Percentiles rank a stretch among this genome's conserved stretches.
Conservation (phyloP, 2,329 filamentous ascomycete species). For the Pochonia chlamydosporia region DNA sequence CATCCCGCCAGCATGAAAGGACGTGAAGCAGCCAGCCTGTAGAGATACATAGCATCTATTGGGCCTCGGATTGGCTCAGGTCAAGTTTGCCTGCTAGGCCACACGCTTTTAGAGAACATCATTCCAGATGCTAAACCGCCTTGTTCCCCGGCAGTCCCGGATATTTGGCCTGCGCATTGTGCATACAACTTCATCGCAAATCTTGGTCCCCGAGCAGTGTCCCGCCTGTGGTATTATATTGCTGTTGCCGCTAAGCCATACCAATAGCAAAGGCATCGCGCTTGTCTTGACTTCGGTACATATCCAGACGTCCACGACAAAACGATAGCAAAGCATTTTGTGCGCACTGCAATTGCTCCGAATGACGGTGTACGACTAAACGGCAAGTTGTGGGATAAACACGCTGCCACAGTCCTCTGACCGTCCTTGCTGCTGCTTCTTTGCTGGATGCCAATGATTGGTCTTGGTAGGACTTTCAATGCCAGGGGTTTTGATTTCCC, state of each 20-base stretch:
- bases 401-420: background rate
- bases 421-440: background rate
- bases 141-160: background rate
- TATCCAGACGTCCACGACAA: background rate
- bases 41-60: background rate
- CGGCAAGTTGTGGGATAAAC: background rate
- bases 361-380: background rate
- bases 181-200: background rate
- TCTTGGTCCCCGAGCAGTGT: background rate
- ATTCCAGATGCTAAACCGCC: background rate
- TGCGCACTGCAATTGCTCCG: background rate
- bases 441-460: constrained; percentile 58
- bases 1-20: background rate
- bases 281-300: background rate
- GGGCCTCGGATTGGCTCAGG: background rate
- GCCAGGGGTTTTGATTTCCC: constrained; percentile 57
- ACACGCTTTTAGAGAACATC: background rate
- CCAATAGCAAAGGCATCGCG: background rate
- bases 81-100: background rate
- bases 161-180: background rate
- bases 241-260: background rate
- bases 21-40: background rate
- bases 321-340: background rate
- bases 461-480: constrained; percentile 42
- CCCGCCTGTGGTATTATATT: background rate